Evolutionary conservation across 2,329 filamentous ascomycete genomes (phyloP), one percentile per base, ranked within the genome.

Genomic region (Aspergillus udagawae): DNA sequence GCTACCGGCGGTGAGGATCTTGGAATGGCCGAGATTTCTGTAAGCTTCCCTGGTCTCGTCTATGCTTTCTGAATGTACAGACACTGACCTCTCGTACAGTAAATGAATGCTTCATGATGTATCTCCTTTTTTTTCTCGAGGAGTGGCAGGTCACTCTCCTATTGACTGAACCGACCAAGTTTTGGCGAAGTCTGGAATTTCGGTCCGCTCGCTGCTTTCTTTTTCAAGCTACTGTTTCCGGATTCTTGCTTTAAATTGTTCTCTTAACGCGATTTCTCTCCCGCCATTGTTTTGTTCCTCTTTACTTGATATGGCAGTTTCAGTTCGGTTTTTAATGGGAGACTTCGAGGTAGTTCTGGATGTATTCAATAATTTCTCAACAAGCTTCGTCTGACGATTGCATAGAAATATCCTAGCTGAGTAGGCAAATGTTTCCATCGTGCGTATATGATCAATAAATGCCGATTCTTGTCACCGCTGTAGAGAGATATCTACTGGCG

Each of bases 11-110:
- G 75, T 23, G 77, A 78, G 60, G 82, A 82, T 63, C 75, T 79
- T 58, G 79, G 76, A 60, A 83, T 83, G 81, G 82, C 83, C 63
- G 82, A 83, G 70, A 82, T 83, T 63, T 78, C 80, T 68, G 79
- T 79, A 73, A 73, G 75, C 66, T 45, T 9, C n/a, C 17, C 44
- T 21, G 27, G 28, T 51, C 7, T 9, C 35, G 28, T 41, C 28
- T 17, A 35, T 32, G 27, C 9, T 32, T 12, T 7, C 17, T 25
- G 5, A 9, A 8, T 14, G 28, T 3, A 28, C 51, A 52, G 49
- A 57, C 57, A 38, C 51, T 49, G 9, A 17, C 27, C 10, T 4
- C n/a, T 10, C 29, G 6, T 48, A 32, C 29, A 65, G 63, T 65
- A 61, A 65, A 63, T 56, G 23, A 65, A 63, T 56, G 23, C 12